These are phyloP conservation scores for Aspergillus brunneoviolaceus DNA, from an alignment of 2,329 filamentous ascomycete genomes.

Conservation along the genomic window DNA sequence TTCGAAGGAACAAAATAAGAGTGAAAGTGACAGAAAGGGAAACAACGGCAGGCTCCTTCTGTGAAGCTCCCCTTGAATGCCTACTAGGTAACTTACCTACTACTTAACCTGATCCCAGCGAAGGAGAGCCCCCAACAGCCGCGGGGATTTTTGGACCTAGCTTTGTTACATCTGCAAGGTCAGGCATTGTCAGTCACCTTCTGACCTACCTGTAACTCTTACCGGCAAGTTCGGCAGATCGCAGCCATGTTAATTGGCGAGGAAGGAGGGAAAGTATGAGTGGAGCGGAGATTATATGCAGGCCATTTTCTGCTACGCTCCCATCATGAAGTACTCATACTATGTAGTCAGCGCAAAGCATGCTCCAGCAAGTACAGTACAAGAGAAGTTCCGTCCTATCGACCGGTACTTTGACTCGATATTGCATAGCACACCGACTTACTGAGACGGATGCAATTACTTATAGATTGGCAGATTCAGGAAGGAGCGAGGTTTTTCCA, in stretches of 20 bases:
- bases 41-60: neutral
- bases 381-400: neutral
- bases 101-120: neutral
- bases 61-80: neutral
- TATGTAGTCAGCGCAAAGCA: no score
- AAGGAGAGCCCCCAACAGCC: neutral
- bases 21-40: neutral
- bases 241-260: no score
- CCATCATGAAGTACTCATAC: neutral
- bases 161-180: neutral
- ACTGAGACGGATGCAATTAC: neutral
- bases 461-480: no score
- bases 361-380: no score
- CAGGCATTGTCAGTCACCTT: no score
- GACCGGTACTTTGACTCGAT: neutral
- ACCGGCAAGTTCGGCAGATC: no score
- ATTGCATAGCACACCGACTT: neutral
- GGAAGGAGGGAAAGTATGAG: no score
- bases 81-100: neutral
- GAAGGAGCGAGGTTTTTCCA: no score
- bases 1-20: neutral
- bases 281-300: no score
- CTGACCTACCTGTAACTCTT: no score
- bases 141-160: neutral
- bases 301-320: neutral